A percentile compares a stretch with the other conserved stretches of the same genome.
Evolutionary conservation across 371 early-diverging fungal genomes (phyloP).

Genomic region (Chytridiales sp.): DNA sequence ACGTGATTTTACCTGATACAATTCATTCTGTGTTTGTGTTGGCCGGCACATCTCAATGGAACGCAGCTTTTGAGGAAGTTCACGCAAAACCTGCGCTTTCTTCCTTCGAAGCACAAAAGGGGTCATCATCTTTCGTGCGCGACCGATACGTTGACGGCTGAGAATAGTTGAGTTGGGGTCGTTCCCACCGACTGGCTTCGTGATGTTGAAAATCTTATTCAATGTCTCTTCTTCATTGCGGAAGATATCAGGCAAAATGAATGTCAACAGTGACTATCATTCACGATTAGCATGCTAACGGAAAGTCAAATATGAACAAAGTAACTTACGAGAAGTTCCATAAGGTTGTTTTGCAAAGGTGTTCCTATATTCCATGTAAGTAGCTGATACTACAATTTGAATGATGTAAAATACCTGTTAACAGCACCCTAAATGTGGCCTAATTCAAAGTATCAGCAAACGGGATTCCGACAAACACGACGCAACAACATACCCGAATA

Average conservation of each 20-base stretch:
- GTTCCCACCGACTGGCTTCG: slow-evolving; percentile 17
- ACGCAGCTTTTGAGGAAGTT: slow-evolving; percentile 65
- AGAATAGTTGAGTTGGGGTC: slow-evolving; percentile 23
- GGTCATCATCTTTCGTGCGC: slow-evolving; percentile 74
- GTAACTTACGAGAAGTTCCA: slow-evolving; percentile 38
- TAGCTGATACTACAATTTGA: slow-evolving; percentile 20
- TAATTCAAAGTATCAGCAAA: slow-evolving; percentile 28
- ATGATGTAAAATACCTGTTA: slow-evolving; percentile 63
- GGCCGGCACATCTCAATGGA: slow-evolving; percentile 42
- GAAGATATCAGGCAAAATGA: slow-evolving; percentile 91
- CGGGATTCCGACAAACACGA: slow-evolving; percentile 4
- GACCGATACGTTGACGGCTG: slow-evolving; percentile 55
- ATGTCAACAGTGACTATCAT: slow-evolving; percentile 85
- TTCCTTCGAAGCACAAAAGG: slow-evolving; percentile 78
- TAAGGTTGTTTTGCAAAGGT: slow-evolving; percentile 87
- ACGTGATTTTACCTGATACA: slow-evolving; percentile 27
- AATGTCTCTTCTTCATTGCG: slow-evolving; percentile 32
- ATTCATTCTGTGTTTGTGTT: slow-evolving; percentile 25
- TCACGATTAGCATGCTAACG: slow-evolving; percentile 59
- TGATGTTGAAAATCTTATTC: slow-evolving; percentile 32
- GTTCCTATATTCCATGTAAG: slow-evolving; percentile 49
- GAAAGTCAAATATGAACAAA: neutral
- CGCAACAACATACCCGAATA: slow-evolving; percentile 46
- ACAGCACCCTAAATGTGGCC: slow-evolving; percentile 66
- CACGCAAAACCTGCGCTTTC: slow-evolving; percentile 66